Base-by-base conservation (phyloP, 495 filamentous ascomycete species). In the Astrothelium macrocarpum region DNA sequence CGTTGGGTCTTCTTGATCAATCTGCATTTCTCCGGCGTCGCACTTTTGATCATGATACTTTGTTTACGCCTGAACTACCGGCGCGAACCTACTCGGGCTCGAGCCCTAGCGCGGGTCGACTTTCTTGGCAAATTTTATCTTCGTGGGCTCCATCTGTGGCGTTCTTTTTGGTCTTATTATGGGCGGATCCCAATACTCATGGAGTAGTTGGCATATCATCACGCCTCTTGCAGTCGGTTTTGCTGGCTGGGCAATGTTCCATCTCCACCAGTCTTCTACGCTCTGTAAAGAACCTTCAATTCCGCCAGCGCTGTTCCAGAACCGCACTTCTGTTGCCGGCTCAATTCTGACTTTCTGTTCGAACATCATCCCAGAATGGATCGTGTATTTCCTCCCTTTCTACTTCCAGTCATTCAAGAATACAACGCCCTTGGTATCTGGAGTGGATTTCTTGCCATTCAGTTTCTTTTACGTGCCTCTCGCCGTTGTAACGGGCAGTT, bases 51-150 rank as follows among this genome's bases (percentile, higher is more conserved):
- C n/a, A n/a, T n/a, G n/a, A n/a, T n/a, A n/a, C n/a, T n/a, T n/a
- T n/a, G n/a, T n/a, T n/a, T n/a, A n/a, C n/a, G n/a, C n/a, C n/a
- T n/a, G n/a, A n/a, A n/a, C n/a, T n/a, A n/a, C n/a, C n/a, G n/a
- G n/a, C n/a, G n/a, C n/a, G n/a, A n/a, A n/a, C n/a, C n/a, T n/a
- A n/a, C n/a, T n/a, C n/a, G n/a, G n/a, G n/a, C n/a, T n/a, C n/a
- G n/a, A n/a, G n/a, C n/a, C n/a, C 36, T 70, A 32, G 34, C 29
- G 23, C 36, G 64, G 1, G 26, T 71, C 10, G 70, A 71, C 59
- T 66, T 53, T 25, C 1, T 62, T 1, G 68, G 68, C n/a, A 2
- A 61, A 49, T 34, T 12, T 58, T 31, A 59, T 67, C 43, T 67
- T 70, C 59, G 53, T 67, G 2, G 34, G 12, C 16, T 26, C 46